A percentile compares a stretch with the other conserved stretches of the same genome.
Evolutionary conservation across 192 early-diverging fungal genomes (phyloP).

Genomic region (Podila epigama): DNA sequence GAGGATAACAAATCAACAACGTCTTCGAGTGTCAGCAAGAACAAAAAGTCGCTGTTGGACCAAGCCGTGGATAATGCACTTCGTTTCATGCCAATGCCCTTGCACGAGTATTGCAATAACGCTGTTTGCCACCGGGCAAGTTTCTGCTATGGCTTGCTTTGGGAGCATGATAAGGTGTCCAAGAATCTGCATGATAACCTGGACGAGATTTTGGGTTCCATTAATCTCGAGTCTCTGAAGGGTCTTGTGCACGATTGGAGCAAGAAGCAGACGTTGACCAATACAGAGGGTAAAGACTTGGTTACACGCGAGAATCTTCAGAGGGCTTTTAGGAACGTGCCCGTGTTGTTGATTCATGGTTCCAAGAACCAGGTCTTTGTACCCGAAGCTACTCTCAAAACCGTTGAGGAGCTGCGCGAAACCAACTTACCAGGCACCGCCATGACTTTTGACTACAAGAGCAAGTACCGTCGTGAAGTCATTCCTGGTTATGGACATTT

Average conservation of each 20-base stretch:
- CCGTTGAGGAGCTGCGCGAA: conserved; percentile 23
- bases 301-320: conserved; percentile 38
- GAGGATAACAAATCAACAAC: neutral
- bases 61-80: conserved; percentile 33
- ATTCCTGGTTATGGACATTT: conserved; percentile 41
- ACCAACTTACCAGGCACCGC: conserved; percentile 22
- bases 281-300: conserved; percentile 23
- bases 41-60: conserved; percentile 34
- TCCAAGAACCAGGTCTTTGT: conserved; percentile 50
- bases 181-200: conserved; percentile 50
- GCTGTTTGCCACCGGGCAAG: conserved; percentile 49
- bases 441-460: conserved; percentile 38
- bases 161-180: conserved; percentile 49
- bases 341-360: conserved; percentile 48
- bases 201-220: conserved; percentile 33
- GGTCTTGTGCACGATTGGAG: conserved; percentile 20
- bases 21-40: neutral
- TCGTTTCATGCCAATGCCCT: conserved; percentile 43
- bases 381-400: conserved; percentile 28
- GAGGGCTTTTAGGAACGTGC: conserved; percentile 32
- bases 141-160: conserved; percentile 43
- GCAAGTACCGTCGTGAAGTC: conserved; percentile 25
- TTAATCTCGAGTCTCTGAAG: conserved; percentile 44
- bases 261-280: conserved; percentile 23
- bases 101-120: conserved; percentile 45